Base-by-base conservation (phyloP, 306 rosid species). In the Medicago ruthenica region DNA sequence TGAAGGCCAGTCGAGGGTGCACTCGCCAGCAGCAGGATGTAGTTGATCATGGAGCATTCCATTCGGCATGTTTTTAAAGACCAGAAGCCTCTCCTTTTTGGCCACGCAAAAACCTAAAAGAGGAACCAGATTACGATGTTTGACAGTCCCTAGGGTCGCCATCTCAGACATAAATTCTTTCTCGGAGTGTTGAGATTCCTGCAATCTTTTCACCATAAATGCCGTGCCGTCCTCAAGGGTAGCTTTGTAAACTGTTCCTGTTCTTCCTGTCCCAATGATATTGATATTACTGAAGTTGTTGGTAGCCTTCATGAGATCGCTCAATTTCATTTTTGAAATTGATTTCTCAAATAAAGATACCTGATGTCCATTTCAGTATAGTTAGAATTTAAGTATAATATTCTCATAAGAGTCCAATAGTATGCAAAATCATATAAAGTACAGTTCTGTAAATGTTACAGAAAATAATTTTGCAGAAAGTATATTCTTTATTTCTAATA, bases 261-360 rank as follows among this genome's bases (percentile, higher is more conserved):
- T 92, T 90, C 98, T 79, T 78, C 97, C 97, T 1, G 89, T 41
- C 54, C 93, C 96, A 24, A 95, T 90, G 77, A 92, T 86, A 50
- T 87, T 87, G 77, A 39, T 79, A 67, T 87, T 92, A 59, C 89
- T 81, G 85, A 95, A 95, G 89, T 41, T 89, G 88, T 86, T 85
- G 21, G 97, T 95, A 67, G 98, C 97, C 89, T 88, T 90, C 96
- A 95, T 86, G 77, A 95, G 97, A 87, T 95, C 98, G 61, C 88
- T 83, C 88, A 95, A 78, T 75, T 84, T 95, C 97, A 90, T 90
- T 83, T 95, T 95, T 15, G 92, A 68, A 65, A 95, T 53, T 17
- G 97, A 87, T 83, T 90, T 90, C 86, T 87, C 96, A 78, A 95
- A 90, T 91, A 89, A 73, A 41, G 97, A 95, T 73, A 92, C 97